Percentiles rank a stretch among this genome's conserved stretches.
Evolutionary conservation across 2,329 filamentous ascomycete species (phyloP).

Genomic region (Fusarium algeriense): DNA sequence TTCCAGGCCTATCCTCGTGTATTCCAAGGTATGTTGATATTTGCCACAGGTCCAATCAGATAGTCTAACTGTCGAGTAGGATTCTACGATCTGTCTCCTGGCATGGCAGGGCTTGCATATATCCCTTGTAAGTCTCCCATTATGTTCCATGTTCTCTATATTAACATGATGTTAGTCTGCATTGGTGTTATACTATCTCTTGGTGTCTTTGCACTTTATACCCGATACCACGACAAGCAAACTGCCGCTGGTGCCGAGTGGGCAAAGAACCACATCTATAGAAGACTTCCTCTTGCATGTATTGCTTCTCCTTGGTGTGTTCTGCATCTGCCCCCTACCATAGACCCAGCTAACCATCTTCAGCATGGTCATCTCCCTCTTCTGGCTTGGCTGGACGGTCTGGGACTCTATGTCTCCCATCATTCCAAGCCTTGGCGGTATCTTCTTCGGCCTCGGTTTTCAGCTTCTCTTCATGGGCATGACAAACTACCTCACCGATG

Average conservation of each 20-base stretch:
- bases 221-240: conserved; percentile 46
- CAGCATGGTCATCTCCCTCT: conserved; percentile 67
- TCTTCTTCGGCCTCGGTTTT: conserved; percentile 58
- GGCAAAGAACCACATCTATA: conserved; percentile 49
- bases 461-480: conserved; percentile 54
- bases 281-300: conserved; percentile 61
- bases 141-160: background rate
- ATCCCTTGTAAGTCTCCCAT: conserved; percentile 56
- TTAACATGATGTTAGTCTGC: conserved; percentile 38
- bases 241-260: conserved; percentile 46
- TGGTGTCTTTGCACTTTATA: conserved; percentile 44
- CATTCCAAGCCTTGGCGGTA: conserved; percentile 56
- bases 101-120: conserved; percentile 61
- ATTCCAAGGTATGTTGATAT: conserved; percentile 51
- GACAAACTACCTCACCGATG: conserved; percentile 53
- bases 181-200: conserved; percentile 44
- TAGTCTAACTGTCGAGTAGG: conserved; percentile 29
- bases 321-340: conserved; percentile 45
- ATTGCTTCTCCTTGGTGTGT: conserved; percentile 72
- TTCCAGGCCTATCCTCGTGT: conserved; percentile 66
- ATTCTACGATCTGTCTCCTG: conserved; percentile 60
- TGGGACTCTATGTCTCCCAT: conserved; percentile 49
- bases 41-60: background rate
- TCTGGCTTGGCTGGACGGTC: conserved; percentile 72
- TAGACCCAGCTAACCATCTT: conserved; percentile 30